Conservation (phyloP, 805 yeast genomes). For the Wickerhamiella nectarea region DNA sequence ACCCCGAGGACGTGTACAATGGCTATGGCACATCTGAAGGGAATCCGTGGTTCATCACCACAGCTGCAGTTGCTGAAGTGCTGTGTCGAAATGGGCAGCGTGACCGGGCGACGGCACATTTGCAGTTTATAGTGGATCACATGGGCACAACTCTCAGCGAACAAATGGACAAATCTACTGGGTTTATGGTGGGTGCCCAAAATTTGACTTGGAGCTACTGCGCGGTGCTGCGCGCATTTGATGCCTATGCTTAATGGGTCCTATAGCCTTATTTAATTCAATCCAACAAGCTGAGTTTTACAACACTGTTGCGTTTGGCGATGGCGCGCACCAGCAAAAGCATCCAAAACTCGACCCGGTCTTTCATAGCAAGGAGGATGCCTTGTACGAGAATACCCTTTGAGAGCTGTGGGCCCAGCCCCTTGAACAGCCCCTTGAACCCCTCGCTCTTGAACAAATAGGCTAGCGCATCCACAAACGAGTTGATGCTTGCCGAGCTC, state of each 20-base stretch:
- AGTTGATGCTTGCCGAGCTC: conserved; percentile 32
- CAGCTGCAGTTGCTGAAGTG: conserved; percentile 26
- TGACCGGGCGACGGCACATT: conserved; percentile 8
- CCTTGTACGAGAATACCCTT: conserved; percentile 83
- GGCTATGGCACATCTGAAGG: conserved; percentile 64
- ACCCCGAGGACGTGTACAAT: conserved; percentile 84
- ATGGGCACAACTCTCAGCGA: conserved; percentile 62
- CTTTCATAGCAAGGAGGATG: conserved; percentile 66
- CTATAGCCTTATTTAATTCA: not conserved
- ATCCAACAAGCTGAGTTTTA: not conserved
- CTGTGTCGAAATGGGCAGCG: conserved; percentile 2
- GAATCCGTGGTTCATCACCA: conserved; percentile 78
- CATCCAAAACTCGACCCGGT: conserved; percentile 35
- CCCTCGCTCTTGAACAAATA: conserved; percentile 56
- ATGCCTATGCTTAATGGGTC: not conserved
- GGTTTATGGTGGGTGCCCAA: conserved; percentile 78
- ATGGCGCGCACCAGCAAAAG: conserved; percentile 17
- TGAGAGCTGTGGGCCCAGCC: conserved; percentile 61
- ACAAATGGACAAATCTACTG: conserved; percentile 69
- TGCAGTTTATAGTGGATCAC: conserved; percentile 33
- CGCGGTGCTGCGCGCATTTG: conserved; percentile 52
- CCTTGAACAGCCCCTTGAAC: conserved; percentile 55
- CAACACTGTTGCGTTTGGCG: conserved; percentile 3
- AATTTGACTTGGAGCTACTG: conserved; percentile 87
- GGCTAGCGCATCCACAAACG: conserved; percentile 49